A percentile compares a stretch with the other conserved stretches of the same genome.
phyloP scores from a whole-genome alignment of 306 rosid genomes.

The Prinsepia uniflora region DNA sequence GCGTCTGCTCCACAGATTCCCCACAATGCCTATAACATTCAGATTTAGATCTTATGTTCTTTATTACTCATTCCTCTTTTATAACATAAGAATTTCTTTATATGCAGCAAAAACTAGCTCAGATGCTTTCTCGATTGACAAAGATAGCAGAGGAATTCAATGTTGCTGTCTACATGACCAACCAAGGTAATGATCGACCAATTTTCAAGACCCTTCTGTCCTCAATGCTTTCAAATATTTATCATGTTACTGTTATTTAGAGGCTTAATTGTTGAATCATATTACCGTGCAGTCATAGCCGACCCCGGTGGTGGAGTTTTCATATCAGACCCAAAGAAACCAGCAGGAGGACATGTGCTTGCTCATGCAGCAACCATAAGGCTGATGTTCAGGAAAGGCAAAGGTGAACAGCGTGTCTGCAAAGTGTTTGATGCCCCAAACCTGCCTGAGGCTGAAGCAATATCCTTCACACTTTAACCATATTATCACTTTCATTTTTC shows the following conservation, averaged over 20 bases:
- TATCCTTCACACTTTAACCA: conserved; percentile 51
- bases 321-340: conserved; percentile 92
- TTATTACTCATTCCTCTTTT: background rate
- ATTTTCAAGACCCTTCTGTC: background rate
- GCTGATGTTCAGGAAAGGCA: conserved; percentile 92
- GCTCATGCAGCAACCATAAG: conserved; percentile 95
- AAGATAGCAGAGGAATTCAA: conserved; percentile 94
- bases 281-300: conserved; percentile 68
- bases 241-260: background rate
- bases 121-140: conserved; percentile 83
- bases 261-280: conserved; percentile 9
- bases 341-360: conserved; percentile 92
- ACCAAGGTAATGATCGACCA: conserved; percentile 56
- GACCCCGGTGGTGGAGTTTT: conserved; percentile 96
- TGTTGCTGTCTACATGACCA: conserved; percentile 92
- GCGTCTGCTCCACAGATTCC: conserved; percentile 31
- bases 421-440: conserved; percentile 95
- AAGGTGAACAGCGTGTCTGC: conserved; percentile 95
- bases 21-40: background rate
- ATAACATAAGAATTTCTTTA: conserved; percentile 26
- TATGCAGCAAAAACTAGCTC: conserved; percentile 90
- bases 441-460: conserved; percentile 95
- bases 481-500: conserved; percentile 2
- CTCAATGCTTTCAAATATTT: background rate
- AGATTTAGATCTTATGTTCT: background rate